Evolutionary conservation across 169 alveolate genomes (phyloP).

Genomic region (Theileria sp.): DNA sequence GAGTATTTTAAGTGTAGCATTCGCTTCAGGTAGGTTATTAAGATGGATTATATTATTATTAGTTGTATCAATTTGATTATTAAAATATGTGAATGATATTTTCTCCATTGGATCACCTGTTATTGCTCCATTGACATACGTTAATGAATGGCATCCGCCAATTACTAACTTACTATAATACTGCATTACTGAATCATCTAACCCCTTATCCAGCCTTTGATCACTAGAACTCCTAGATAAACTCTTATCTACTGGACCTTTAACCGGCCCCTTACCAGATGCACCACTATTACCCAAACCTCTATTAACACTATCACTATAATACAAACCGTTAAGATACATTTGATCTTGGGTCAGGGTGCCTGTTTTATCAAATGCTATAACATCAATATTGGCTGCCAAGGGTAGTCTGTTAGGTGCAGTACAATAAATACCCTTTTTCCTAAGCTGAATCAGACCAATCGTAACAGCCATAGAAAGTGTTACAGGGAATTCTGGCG

Average conservation of each 20-base stretch:
- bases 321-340: conserved; percentile 79
- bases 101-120: conserved; percentile 97
- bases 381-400: conserved; percentile 89
- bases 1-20: conserved; percentile 34
- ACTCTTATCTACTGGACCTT: not conserved
- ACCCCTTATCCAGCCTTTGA: not conserved
- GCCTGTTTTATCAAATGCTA: conserved; percentile 98
- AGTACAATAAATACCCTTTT: conserved; percentile 92
- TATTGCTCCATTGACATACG: conserved; percentile 79
- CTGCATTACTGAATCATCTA: not conserved
- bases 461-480: conserved; percentile 95
- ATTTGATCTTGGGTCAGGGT: conserved; percentile 93
- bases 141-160: conserved; percentile 93
- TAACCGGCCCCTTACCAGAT: not conserved
- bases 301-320: conserved; percentile 28
- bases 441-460: conserved; percentile 87
- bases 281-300: conserved; percentile 61
- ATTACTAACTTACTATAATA: conserved; percentile 67
- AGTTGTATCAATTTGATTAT: conserved; percentile 46
- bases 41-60: conserved; percentile 19
- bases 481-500: conserved; percentile 98
- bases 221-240: not conserved
- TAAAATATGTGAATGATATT: conserved; percentile 79
- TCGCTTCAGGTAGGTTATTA: conserved; percentile 27
- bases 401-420: conserved; percentile 97